Evolutionary conservation across 148 eudicot genomes (phyloP).

Genomic region (Amaranthus cruentus): DNA sequence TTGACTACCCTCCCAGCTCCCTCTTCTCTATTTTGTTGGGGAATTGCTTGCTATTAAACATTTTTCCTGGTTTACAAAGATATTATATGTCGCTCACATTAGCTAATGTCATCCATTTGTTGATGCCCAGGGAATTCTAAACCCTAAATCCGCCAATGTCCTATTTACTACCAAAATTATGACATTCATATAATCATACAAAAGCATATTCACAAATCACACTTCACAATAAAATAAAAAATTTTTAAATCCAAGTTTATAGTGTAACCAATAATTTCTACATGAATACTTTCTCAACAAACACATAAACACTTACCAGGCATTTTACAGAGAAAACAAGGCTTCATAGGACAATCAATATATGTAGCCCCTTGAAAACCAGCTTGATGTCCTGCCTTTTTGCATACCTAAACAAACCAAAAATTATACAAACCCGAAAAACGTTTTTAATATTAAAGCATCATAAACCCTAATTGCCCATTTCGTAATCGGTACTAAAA

Average conservation of each 20-base stretch:
- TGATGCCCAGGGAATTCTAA: too few species aligned
- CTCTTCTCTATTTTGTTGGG: too few species aligned
- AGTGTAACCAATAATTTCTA: too few species aligned
- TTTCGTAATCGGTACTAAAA: too few species aligned
- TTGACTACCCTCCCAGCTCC: too few species aligned
- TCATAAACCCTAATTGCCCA: slow-evolving; percentile 3
- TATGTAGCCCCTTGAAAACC: slow-evolving; percentile 95
- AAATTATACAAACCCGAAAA: background rate
- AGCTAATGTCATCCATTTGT: too few species aligned
- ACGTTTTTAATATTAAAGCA: background rate
- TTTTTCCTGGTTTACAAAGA: too few species aligned
- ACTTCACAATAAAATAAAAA: background rate
- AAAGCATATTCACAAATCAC: background rate
- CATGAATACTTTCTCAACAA: background rate
- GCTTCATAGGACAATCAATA: slow-evolving; percentile 98
- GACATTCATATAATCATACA: background rate
- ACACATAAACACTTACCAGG: slow-evolving; percentile 52
- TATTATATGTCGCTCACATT: too few species aligned
- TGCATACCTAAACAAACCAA: slow-evolving; percentile 59
- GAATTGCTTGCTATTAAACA: too few species aligned
- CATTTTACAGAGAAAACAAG: slow-evolving; percentile 96
- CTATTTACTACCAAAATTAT: background rate
- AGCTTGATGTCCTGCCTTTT: slow-evolving; percentile 85
- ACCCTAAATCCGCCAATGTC: too few species aligned
- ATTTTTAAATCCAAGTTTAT: background rate